Base-by-base conservation (phyloP, 345 rosid species). In the Citrus sp. region DNA sequence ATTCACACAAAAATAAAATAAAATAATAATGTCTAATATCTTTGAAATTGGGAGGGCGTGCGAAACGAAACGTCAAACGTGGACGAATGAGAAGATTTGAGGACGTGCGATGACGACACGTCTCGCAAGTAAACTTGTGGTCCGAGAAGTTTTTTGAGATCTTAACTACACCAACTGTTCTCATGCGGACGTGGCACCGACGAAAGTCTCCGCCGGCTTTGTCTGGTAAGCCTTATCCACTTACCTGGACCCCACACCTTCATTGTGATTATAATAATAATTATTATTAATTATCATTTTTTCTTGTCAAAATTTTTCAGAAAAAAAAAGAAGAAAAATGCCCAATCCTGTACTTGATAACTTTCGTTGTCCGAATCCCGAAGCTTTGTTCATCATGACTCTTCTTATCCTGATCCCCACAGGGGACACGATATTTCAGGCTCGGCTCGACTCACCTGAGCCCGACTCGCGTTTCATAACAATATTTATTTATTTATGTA, bases 151-250 rank as follows among this genome's bases (percentile, higher is more conserved):
- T 46, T 46, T 46, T 46, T 12, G 51, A 46, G 18, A 54, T 54
- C 58, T 4, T 54, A 54, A 54, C 58, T 54, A 13, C 14, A 3
- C 51, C 1, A 2, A 12, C 51, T 18, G 19, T 16, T 54, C 22
- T 54, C 58, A 1, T 8, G 7, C 28, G 28, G 71, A 69, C 77
- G 72, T 37, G 81, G 67, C 70, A 27, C 1, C 69, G 18, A 66
- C 73, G 42, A 71, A 28, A 40, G 46, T 49, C 51, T 25, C 61
- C 34, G 51, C 27, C 8, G 63, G 18, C 16, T 25, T 6, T 25
- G 38, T 35, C 73, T 10, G 49, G 1, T n/a, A 10, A 63, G 51
- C 10, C 78, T 75, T 75, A 75, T 75, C 78, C 78, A 21, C 32
- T 34, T 19, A 42, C 5, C 9, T 60, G 51, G 76, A 25, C 27